phyloP scores from a whole-genome alignment of 805 yeast species.

The Naumovozyma baii region DNA sequence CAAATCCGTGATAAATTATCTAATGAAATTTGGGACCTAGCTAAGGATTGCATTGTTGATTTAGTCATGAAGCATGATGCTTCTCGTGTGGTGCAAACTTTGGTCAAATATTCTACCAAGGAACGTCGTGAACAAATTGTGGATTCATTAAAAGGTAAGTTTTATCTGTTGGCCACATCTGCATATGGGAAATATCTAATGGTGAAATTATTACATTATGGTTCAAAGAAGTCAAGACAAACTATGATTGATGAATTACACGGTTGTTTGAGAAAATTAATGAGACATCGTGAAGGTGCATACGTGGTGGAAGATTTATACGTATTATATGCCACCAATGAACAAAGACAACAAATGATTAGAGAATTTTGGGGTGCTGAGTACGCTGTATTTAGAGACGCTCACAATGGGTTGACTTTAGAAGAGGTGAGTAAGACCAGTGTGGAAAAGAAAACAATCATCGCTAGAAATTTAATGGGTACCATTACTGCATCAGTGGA shows the following conservation, averaged over 20 bases:
- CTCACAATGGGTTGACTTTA: conserved; percentile 53
- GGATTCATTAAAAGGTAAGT: conserved; percentile 59
- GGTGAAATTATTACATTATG: conserved; percentile 85
- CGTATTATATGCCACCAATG: conserved; percentile 72
- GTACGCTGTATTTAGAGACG: conserved; percentile 79
- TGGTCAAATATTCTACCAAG: conserved; percentile 75
- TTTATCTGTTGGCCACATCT: conserved; percentile 76
- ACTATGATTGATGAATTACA: conserved; percentile 74
- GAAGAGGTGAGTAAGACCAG: conserved; percentile 55
- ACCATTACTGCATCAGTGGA: conserved; percentile 86
- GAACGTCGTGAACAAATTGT: conserved; percentile 69
- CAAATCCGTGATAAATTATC: conserved; percentile 67
- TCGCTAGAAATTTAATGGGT: conserved; percentile 65
- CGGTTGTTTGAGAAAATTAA: conserved; percentile 80
- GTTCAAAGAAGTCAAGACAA: conserved; percentile 71
- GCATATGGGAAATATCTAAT: conserved; percentile 88
- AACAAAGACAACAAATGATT: conserved; percentile 82
- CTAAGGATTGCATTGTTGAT: conserved; percentile 70
- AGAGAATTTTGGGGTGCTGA: conserved; percentile 96
- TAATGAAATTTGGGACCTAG: conserved; percentile 74
- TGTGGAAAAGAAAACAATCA: conserved; percentile 68
- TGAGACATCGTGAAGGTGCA: conserved; percentile 97
- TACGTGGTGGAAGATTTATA: conserved; percentile 91
- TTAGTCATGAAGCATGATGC: conserved; percentile 93
- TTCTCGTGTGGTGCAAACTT: conserved; percentile 88